Evolutionary conservation across 2,329 filamentous ascomycete species (phyloP).

Genomic region (Niveomyces coronatus): DNA sequence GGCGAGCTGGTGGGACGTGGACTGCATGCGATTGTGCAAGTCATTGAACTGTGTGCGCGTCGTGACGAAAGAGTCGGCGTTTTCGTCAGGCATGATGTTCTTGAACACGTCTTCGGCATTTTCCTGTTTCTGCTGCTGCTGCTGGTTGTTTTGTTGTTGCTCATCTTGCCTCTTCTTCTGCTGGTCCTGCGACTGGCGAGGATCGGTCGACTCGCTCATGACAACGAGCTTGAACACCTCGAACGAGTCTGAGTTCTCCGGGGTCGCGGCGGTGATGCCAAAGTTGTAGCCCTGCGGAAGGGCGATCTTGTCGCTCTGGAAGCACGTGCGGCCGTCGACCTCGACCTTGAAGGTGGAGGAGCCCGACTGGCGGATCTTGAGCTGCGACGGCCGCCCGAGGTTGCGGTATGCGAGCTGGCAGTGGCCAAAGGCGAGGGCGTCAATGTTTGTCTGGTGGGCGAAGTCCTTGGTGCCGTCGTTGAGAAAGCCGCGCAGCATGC

Average conservation of each 20-base stretch:
- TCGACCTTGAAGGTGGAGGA: slow-evolving; percentile 61
- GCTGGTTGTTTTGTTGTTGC: slow-evolving; percentile 16
- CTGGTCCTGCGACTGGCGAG: slow-evolving; percentile 17
- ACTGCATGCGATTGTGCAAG: slow-evolving; percentile 73
- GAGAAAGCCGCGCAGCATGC: slow-evolving; percentile 81
- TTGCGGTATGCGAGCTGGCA: slow-evolving; percentile 90
- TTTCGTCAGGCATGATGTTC: slow-evolving; percentile 35
- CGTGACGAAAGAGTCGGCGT: slow-evolving; percentile 36
- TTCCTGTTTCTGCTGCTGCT: slow-evolving; percentile 9
- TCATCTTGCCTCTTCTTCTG: slow-evolving; percentile 16
- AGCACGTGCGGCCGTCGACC: slow-evolving; percentile 72
- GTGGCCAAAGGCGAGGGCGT: slow-evolving; percentile 84
- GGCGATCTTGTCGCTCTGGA: slow-evolving; percentile 68
- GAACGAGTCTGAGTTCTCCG: slow-evolving; percentile 88
- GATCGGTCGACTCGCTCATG: slow-evolving; percentile 40
- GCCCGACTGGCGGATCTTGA: slow-evolving; percentile 60
- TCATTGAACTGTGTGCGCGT: slow-evolving; percentile 64
- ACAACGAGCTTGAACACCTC: slow-evolving; percentile 83
- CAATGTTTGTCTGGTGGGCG: slow-evolving; percentile 63
- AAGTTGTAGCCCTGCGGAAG: slow-evolving; percentile 76
- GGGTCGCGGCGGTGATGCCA: slow-evolving; percentile 78
- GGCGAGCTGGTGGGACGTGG: slow-evolving; percentile 57
- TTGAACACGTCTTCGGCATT: slow-evolving; percentile 23
- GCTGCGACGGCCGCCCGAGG: slow-evolving; percentile 68
- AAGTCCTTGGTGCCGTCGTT: slow-evolving; percentile 84